Evolutionary conservation across 441 rosid genomes (phyloP).

Genomic region (Erysimum cheiri): DNA sequence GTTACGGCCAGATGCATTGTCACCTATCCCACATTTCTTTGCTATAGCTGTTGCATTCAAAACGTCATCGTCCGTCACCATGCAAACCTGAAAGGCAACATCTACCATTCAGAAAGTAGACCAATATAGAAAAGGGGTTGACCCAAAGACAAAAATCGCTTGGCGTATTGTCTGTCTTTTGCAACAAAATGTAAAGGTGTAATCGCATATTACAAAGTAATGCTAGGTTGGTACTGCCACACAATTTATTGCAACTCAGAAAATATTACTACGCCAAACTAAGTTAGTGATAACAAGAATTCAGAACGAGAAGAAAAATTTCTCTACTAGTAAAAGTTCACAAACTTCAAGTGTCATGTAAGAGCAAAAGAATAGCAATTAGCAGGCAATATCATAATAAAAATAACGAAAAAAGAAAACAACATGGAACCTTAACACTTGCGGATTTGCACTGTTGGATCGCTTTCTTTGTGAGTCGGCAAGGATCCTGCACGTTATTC

Average conservation of each 20-base stretch:
- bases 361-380: conserved; percentile 6
- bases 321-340: conserved; percentile 15
- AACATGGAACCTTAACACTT: conserved; percentile 74
- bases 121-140: neutral
- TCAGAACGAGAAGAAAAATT: conserved; percentile 18
- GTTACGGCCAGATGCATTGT: conserved; percentile 44
- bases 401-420: no score
- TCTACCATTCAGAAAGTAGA: conserved; percentile 8
- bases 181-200: neutral
- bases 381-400: neutral
- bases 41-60: conserved; percentile 86
- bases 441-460: conserved; percentile 64
- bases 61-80: conserved; percentile 88
- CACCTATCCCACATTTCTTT: conserved; percentile 79
- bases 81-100: conserved; percentile 63
- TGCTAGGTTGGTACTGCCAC: no score
- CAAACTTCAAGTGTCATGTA: neutral
- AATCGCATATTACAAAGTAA: neutral
- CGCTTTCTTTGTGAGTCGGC: conserved; percentile 70
- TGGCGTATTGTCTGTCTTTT: no score
- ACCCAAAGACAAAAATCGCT: neutral
- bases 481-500: conserved; percentile 73
- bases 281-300: neutral
- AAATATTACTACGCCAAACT: conserved; percentile 22
- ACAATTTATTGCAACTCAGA: no score